Evolutionary conservation across 257 asterid genomes (phyloP).

Genomic region (Ophiorrhiza pumila): DNA sequence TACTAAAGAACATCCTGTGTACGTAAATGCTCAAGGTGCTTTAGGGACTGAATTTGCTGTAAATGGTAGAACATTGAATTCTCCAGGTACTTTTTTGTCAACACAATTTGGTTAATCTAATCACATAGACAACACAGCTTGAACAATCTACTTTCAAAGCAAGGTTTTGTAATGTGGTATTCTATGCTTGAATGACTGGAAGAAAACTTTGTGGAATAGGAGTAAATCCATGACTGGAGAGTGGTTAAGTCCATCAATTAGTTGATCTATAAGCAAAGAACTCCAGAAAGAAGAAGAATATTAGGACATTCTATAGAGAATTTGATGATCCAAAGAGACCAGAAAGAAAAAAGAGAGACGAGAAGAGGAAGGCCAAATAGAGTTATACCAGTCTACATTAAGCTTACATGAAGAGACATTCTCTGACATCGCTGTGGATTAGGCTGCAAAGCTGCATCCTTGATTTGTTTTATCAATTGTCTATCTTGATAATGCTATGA

Average conservation of each 20-base stretch:
- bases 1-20: slow-evolving; percentile 37
- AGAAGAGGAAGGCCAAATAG: not conserved
- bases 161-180: not conserved
- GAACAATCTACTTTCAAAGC: not conserved
- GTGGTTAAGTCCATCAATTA: no score
- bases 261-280: not conserved
- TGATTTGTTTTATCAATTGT: not conserved
- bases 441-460: not conserved
- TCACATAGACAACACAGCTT: slow-evolving; percentile 1
- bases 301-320: not conserved
- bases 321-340: not conserved
- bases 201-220: not conserved
- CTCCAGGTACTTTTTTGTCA: slow-evolving; percentile 34
- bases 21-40: slow-evolving; percentile 45
- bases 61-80: slow-evolving; percentile 40
- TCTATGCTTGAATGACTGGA: not conserved
- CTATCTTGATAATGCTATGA: not conserved
- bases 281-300: not conserved
- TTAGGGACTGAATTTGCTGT: slow-evolving; percentile 44
- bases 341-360: not conserved
- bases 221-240: not conserved
- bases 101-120: not conserved
- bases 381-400: no score
- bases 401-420: not conserved
- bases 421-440: not conserved